Evolutionary conservation across 2,329 filamentous ascomycete genomes (phyloP).

Genomic region (Scedosporium apiospermum): DNA sequence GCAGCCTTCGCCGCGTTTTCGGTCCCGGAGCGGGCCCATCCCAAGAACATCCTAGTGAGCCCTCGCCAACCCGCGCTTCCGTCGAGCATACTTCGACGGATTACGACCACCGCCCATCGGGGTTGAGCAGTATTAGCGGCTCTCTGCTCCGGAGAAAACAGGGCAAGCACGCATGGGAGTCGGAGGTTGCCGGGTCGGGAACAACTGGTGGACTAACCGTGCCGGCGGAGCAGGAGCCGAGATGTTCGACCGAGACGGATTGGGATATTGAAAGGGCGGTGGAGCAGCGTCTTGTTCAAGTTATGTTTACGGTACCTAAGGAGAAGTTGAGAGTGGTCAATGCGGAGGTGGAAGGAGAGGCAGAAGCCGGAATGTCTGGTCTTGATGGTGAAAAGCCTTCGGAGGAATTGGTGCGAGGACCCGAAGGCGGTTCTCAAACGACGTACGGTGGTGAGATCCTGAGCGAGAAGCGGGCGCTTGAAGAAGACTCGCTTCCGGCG

Average conservation of each 20-base stretch:
- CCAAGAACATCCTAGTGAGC: conserved; percentile 14
- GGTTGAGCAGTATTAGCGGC: conserved; percentile 31
- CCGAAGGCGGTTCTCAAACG: not conserved
- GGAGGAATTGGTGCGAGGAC: not conserved
- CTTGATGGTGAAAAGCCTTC: not conserved
- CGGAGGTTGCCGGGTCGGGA: conserved; percentile 17
- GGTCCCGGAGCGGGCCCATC: conserved; percentile 14
- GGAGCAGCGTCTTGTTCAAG: conserved; percentile 62
- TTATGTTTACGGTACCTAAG: conserved; percentile 90
- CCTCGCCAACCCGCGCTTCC: conserved; percentile 20
- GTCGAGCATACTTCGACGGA: conserved; percentile 27
- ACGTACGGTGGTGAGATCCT: not conserved
- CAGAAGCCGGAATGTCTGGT: not conserved
- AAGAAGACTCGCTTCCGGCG: not conserved
- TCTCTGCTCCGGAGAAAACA: conserved; percentile 43
- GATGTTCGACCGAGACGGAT: conserved; percentile 42
- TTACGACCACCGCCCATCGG: conserved; percentile 33
- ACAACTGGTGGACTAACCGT: not conserved
- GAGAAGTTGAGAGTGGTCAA: conserved; percentile 86
- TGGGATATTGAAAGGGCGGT: conserved; percentile 71
- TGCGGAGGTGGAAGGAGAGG: conserved; percentile 43
- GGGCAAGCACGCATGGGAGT: conserved; percentile 45
- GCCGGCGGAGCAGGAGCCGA: conserved; percentile 15
- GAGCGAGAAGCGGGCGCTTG: not conserved
- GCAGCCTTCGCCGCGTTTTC: conserved; percentile 57